A percentile compares a stretch with the other conserved stretches of the same genome.
These are phyloP conservation scores for Mortierella sp. DNA, from an alignment of 371 early-diverging fungal genomes.

Conservation along the genomic window DNA sequence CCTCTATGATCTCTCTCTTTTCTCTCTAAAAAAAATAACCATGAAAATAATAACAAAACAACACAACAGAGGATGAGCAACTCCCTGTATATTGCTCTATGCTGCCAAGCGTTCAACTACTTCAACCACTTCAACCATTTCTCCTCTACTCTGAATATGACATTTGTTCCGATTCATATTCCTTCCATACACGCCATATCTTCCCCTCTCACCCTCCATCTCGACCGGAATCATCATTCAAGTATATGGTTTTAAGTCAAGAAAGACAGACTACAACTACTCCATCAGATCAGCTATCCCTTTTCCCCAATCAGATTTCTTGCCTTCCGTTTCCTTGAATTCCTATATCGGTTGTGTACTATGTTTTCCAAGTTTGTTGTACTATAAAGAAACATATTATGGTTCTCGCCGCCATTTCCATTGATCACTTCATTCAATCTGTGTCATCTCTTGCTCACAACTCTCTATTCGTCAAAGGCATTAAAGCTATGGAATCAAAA, in stretches of 20 bases:
- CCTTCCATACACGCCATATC: background rate
- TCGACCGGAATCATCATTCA: background rate
- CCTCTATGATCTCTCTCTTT: background rate
- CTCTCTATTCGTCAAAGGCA: background rate
- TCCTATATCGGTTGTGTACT: background rate
- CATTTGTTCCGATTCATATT: background rate
- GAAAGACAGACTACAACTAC: background rate
- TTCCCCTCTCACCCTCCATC: background rate
- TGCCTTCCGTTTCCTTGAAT: too few species aligned
- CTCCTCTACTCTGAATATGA: background rate
- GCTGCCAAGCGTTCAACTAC: slow-evolving; percentile 9
- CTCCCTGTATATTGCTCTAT: background rate
- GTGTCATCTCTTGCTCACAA: background rate
- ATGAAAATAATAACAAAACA: background rate
- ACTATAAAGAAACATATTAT: slow-evolving; percentile 7
- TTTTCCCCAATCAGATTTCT: background rate
- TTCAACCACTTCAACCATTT: background rate
- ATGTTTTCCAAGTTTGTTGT: background rate
- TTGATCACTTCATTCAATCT: background rate
- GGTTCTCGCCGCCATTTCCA: background rate
- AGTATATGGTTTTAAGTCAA: slow-evolving; percentile 6
- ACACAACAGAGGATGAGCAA: background rate
- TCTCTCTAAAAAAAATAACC: background rate
- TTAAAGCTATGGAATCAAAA: background rate
- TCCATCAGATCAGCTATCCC: background rate